These are phyloP conservation scores for Kazachstania bromeliacearum DNA, from an alignment of 805 yeast species.

Conservation along the genomic window DNA sequence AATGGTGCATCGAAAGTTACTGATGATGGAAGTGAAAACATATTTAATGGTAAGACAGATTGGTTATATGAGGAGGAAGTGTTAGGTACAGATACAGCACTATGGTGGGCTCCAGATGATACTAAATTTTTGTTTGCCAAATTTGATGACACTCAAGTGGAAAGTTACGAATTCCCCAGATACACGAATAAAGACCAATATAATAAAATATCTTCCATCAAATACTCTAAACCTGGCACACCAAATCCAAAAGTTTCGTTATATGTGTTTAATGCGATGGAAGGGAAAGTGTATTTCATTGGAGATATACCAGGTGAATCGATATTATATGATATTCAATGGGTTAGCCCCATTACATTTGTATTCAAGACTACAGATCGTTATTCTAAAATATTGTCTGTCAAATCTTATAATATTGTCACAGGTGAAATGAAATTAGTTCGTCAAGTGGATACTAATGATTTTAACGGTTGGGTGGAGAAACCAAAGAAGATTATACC, in stretches of 20 bases:
- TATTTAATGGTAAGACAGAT: conserved; percentile 64
- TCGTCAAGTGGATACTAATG: conserved; percentile 36
- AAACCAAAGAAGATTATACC: conserved; percentile 35
- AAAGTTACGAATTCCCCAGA: conserved; percentile 41
- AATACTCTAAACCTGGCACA: conserved; percentile 69
- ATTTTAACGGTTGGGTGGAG: conserved; percentile 52
- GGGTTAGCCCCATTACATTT: conserved; percentile 44
- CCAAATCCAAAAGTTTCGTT: conserved; percentile 47
- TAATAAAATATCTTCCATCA: conserved; percentile 38
- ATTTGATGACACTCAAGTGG: conserved; percentile 53
- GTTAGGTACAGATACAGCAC: conserved; percentile 42
- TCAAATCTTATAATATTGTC: conserved; percentile 35
- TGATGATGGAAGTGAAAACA: conserved; percentile 41
- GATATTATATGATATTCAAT: conserved; percentile 51
- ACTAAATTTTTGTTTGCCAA: conserved; percentile 43
- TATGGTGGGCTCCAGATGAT: conserved; percentile 71
- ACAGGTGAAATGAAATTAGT: conserved; percentile 29
- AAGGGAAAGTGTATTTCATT: conserved; percentile 20
- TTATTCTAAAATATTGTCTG: conserved; percentile 45
- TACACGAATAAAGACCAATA: conserved; percentile 39
- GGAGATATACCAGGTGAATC: conserved; percentile 31
- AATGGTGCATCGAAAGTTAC: conserved; percentile 18
- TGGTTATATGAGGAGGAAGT: conserved; percentile 87
- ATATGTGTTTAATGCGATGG: conserved; percentile 32
- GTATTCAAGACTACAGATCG: conserved; percentile 57